These are phyloP conservation scores for Zhuliangozyma blackwelliae DNA, from an alignment of 1,139 yeast species.

Conservation along the genomic window DNA sequence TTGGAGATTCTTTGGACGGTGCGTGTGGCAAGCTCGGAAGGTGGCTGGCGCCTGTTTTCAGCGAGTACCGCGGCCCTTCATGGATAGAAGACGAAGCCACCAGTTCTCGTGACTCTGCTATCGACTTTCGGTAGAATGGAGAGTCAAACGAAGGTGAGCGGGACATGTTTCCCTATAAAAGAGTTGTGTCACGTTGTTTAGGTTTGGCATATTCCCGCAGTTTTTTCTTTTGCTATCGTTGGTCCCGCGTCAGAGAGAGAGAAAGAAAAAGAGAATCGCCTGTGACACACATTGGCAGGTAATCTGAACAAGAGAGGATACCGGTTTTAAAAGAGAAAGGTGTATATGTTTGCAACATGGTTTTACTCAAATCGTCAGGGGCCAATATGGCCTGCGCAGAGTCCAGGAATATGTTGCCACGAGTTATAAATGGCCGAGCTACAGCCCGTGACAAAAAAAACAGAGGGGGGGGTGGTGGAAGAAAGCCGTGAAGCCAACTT, in stretches of 20 bases:
- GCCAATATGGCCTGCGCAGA: slow-evolving; percentile 78
- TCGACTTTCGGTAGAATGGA: slow-evolving; percentile 1
- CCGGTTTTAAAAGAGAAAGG: too few species aligned
- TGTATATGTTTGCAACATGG: slow-evolving; percentile 73
- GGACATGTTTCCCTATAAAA: slow-evolving; percentile 1
- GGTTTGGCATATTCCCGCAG: too few species aligned
- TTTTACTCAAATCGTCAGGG: slow-evolving; percentile 85
- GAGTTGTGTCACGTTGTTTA: too few species aligned
- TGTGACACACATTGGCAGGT: not conserved
- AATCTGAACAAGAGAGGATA: too few species aligned
- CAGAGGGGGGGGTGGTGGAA: not conserved
- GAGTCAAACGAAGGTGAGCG: slow-evolving; percentile 3
- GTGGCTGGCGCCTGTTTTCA: slow-evolving; percentile 16
- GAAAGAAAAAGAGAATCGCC: not conserved
- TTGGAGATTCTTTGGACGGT: slow-evolving; percentile 3
- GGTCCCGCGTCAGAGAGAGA: too few species aligned
- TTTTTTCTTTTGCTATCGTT: too few species aligned
- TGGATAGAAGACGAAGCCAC: slow-evolving; percentile 2
- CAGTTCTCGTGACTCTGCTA: slow-evolving; percentile 5
- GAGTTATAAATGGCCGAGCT: slow-evolving; percentile 49
- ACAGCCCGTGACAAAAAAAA: slow-evolving; percentile 25
- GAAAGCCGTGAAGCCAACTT: not conserved
- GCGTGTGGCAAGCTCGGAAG: slow-evolving; percentile 20
- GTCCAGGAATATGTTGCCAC: slow-evolving; percentile 91
- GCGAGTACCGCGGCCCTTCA: slow-evolving; percentile 2